These are phyloP conservation scores for Mikania micrantha DNA, from an alignment of 129 eudicot species.

Conservation along the genomic window DNA sequence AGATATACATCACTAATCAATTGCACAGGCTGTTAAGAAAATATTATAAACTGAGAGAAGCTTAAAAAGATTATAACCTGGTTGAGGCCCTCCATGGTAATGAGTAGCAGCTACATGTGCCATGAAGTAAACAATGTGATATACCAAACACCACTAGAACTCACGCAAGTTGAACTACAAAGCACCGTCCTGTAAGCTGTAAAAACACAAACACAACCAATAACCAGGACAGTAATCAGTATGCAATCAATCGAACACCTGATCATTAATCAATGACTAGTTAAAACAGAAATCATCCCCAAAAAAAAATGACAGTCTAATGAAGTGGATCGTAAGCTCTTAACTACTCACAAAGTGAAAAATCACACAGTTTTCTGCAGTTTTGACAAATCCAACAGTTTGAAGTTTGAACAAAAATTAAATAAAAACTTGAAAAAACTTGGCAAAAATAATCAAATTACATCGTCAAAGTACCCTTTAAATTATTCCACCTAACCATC, in stretches of 20 bases:
- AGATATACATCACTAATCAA: too few relatives aligned
- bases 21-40: too few relatives aligned
- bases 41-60: too few relatives aligned
- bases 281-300: constrained; percentile 3
- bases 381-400: not conserved
- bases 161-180: not conserved
- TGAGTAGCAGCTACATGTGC: constrained; percentile 36
- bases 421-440: too few relatives aligned
- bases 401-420: too few relatives aligned
- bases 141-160: not conserved
- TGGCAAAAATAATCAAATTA: too few relatives aligned
- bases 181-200: constrained; percentile 5
- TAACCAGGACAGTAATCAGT: not conserved
- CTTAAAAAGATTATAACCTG: constrained; percentile 33
- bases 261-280: not conserved
- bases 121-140: constrained; percentile 37
- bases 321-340: constrained; percentile 1
- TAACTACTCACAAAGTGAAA: constrained; percentile 23
- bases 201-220: constrained; percentile 12
- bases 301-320: constrained; percentile 28
- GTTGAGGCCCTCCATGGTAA: constrained; percentile 40
- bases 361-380: constrained; percentile 12
- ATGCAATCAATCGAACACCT: constrained; percentile 10
- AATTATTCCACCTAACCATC: too few relatives aligned
- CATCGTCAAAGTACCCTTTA: too few relatives aligned